Evolutionary conservation across 2,329 filamentous ascomycete species (phyloP), one percentile per base, ranked within the genome.

Genomic region (Periglandula ipomoeae): DNA sequence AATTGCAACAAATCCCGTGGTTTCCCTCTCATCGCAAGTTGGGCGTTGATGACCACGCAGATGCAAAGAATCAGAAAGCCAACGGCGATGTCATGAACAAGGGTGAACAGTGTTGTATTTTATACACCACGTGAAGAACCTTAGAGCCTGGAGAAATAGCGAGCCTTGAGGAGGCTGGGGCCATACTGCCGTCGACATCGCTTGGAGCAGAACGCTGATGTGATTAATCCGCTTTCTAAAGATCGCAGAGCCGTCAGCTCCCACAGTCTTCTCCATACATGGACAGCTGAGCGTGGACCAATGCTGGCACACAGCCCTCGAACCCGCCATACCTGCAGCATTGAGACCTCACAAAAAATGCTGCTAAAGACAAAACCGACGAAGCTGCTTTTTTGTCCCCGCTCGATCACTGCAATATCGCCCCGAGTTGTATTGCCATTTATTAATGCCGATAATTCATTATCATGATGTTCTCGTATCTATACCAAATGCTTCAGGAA

Each of bases 391-490:
- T 30, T 30, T 32, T 15, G 30, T 2, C 15, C 30, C 30, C 30
- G 6, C 15, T 32, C 15, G 30, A 5, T 15, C 30, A 32, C 30
- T 13, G 8, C 10, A 10, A 32, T 15, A 15, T 32, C 15, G 6
- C 30, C 15, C 15, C 15, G 19, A 38, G 19, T 9, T 38, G 30
- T 24, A 22, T 5, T 23, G 8, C 11, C 11, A 44, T 44, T 24
- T 19, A 23, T 42, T 46, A 50, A 53, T 49, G 46, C 49, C 24
- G 41, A 47, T 55, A 50, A 30, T 51, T 59, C 58, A 56, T 61
- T 55, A 59, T 60, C 58, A 59, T 61, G 52, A 58, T 53, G 50
- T 54, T 54, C 52, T 50, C 51, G 46, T 51, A 32, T 48, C 41
- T 46, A 54, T 52, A 38, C 50, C 49, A 45, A 42, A 49, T 49